Evolutionary conservation across 1,139 yeast species (phyloP).

Genomic region (Torulaspora pretoriensis): DNA sequence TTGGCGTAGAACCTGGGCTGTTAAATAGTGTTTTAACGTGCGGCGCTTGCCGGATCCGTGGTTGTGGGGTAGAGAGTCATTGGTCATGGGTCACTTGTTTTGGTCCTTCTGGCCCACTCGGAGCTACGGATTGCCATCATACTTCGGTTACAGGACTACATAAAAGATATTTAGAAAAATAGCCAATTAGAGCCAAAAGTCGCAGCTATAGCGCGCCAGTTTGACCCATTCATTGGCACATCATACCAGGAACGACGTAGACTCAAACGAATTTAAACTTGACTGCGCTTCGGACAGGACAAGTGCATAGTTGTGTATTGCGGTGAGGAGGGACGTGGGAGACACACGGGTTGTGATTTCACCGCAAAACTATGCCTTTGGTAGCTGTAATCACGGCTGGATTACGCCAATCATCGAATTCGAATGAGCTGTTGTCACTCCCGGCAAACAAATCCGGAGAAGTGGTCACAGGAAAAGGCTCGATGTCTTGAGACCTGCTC

Average conservation of each 20-base stretch:
- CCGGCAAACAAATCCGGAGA: slow-evolving; percentile 13
- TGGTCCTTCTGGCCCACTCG: neutral
- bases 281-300: slow-evolving; percentile 37
- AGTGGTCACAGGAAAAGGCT: neutral
- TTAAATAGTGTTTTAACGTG: neutral
- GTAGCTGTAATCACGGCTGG: slow-evolving; percentile 40
- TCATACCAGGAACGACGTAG: slow-evolving; percentile 20
- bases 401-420: slow-evolving; percentile 42
- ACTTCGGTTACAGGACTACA: neutral
- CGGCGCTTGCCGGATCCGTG: neutral
- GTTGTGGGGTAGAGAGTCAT: neutral
- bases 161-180: neutral
- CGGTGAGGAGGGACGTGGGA: slow-evolving; percentile 8
- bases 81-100: too few relatives aligned
- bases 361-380: slow-evolving; percentile 7
- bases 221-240: neutral
- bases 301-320: slow-evolving; percentile 6
- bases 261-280: slow-evolving; percentile 30
- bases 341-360: slow-evolving; percentile 1
- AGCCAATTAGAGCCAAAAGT: slow-evolving; percentile 1
- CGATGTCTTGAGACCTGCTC: slow-evolving; percentile 13
- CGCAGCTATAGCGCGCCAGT: slow-evolving; percentile 10
- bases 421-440: slow-evolving; percentile 28
- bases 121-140: slow-evolving; percentile 7
- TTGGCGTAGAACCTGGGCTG: too few relatives aligned